Conservation (phyloP, 805 yeast species). For the Grigorovia humatica region DNA sequence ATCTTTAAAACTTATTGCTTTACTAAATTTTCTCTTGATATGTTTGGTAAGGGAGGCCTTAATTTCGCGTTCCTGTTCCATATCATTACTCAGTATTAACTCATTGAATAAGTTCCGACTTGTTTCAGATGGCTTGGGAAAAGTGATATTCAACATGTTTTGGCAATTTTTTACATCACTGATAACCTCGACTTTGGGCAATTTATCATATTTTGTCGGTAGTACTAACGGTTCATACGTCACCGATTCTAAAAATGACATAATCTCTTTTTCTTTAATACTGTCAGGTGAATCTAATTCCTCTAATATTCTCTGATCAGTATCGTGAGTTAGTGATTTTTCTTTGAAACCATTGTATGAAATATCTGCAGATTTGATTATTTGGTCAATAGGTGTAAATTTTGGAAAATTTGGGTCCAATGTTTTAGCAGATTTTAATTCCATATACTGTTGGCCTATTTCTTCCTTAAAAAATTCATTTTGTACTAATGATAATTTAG, state of each 20-base stretch:
- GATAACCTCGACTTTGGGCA: not conserved
- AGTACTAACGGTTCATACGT: not conserved
- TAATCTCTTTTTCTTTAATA: not conserved
- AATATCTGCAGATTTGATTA: conserved; percentile 23
- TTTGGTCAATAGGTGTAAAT: conserved; percentile 23
- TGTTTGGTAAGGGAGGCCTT: conserved; percentile 5
- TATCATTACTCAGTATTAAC: not conserved
- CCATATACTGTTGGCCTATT: conserved; percentile 14
- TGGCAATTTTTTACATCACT: not conserved
- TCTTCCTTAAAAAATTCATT: not conserved
- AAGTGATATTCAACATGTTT: not conserved
- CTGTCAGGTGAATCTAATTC: not conserved
- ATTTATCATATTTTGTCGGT: not conserved
- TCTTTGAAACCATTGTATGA: conserved; percentile 21
- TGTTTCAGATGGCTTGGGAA: not conserved
- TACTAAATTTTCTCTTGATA: conserved; percentile 5
- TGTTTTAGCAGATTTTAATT: conserved; percentile 8
- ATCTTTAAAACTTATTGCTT: not conserved
- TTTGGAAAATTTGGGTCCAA: not conserved
- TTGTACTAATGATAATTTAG: not conserved
- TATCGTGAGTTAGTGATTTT: not conserved
- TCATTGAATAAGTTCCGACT: not conserved
- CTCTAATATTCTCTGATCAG: not conserved
- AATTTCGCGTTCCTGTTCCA: not conserved
- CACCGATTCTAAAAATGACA: not conserved